A percentile compares a stretch with the other conserved stretches of the same genome.
Evolutionary conservation across 2,329 filamentous ascomycete genomes (phyloP).

Genomic region (Ceratocystis smalleyi): DNA sequence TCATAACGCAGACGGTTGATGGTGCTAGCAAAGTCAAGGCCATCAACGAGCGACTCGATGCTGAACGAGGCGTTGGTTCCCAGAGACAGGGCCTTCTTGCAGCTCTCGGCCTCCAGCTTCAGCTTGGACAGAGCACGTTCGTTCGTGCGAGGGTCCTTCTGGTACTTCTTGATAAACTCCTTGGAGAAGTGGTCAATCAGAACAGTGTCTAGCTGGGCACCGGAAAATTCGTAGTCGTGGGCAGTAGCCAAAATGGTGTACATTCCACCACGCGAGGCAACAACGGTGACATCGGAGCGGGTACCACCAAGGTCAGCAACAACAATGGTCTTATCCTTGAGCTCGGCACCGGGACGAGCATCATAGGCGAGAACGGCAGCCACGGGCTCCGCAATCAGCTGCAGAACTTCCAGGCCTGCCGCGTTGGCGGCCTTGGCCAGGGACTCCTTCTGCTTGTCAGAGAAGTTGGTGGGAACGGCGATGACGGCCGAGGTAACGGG

Average conservation of each 20-base stretch:
- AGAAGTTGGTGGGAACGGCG: conserved; percentile 86
- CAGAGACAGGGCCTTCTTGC: conserved; percentile 83
- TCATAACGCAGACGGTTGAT: conserved; percentile 92
- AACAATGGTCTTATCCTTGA: conserved; percentile 75
- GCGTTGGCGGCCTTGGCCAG: conserved; percentile 61
- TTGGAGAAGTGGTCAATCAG: conserved; percentile 95
- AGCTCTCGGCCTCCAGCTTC: conserved; percentile 74
- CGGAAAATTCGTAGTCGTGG: conserved; percentile 90
- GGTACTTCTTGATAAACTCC: conserved; percentile 97
- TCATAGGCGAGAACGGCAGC: conserved; percentile 84
- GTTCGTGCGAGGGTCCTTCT: conserved; percentile 70
- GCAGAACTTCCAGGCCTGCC: conserved; percentile 75
- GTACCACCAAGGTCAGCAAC: conserved; percentile 89
- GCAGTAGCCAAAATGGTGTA: conserved; percentile 88
- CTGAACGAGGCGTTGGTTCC: conserved; percentile 81
- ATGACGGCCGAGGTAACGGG: conserved; percentile 88
- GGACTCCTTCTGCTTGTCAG: conserved; percentile 69
- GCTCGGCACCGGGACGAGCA: conserved; percentile 57
- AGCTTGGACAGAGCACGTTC: conserved; percentile 76
- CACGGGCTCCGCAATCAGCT: conserved; percentile 83
- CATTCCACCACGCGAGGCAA: conserved; percentile 85
- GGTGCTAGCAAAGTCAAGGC: conserved; percentile 78
- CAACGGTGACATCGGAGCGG: conserved; percentile 76
- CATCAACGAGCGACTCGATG: conserved; percentile 78
- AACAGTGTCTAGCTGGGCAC: conserved; percentile 72